Evolutionary conservation across 805 yeast species (phyloP).

Genomic region (Schizosaccharomyces japonicus): DNA sequence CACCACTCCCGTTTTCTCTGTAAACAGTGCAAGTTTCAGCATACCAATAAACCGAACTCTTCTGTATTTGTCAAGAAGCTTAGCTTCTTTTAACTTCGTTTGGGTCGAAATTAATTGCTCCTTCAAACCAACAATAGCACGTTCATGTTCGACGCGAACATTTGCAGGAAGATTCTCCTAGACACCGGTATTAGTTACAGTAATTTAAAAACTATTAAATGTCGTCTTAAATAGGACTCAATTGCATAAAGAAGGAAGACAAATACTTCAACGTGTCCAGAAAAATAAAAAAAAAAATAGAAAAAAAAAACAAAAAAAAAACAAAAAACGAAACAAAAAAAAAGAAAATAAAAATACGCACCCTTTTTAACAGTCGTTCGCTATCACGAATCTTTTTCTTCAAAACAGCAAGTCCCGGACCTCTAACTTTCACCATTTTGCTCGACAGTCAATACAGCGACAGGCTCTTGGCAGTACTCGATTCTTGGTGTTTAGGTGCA

Average conservation of each 20-base stretch:
- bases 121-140: constrained; percentile 43
- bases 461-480: neutral
- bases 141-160: constrained; percentile 25
- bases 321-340: constrained; percentile 25
- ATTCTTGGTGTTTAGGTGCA: neutral
- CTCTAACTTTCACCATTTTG: neutral
- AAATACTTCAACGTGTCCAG: too few species aligned
- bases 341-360: neutral
- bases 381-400: constrained; percentile 74
- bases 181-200: too few species aligned
- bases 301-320: neutral
- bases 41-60: constrained; percentile 59
- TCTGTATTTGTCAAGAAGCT: constrained; percentile 52
- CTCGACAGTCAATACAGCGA: neutral
- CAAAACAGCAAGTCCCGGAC: constrained; percentile 18
- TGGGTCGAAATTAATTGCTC: constrained; percentile 32
- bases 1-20: neutral
- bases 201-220: too few species aligned
- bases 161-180: constrained; percentile 36
- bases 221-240: too few species aligned
- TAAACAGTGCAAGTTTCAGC: neutral
- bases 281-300: too few species aligned
- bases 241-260: too few species aligned
- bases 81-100: constrained; percentile 23
- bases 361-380: constrained; percentile 35